Conservation (phyloP, 2,329 filamentous ascomycete species). For the Scleromitrula shiraiana region DNA sequence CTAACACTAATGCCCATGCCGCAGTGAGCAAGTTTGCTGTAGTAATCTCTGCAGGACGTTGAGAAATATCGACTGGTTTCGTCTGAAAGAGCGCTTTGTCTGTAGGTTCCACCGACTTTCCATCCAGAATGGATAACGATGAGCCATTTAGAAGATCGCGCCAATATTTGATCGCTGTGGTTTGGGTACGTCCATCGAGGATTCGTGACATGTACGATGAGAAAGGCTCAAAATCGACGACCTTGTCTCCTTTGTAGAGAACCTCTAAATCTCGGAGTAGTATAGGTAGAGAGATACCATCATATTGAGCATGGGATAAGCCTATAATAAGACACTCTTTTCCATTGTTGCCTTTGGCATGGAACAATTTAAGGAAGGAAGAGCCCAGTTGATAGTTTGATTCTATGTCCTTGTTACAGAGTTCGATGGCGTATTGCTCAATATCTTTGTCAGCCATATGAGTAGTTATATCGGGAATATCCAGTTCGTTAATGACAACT, state of each 20-base stretch:
- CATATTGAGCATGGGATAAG: constrained; percentile 51
- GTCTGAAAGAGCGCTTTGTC: constrained; percentile 30
- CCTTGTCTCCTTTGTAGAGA: constrained; percentile 29
- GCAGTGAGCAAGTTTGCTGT: constrained; percentile 36
- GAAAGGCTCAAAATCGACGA: constrained; percentile 32
- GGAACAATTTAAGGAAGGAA: constrained; percentile 30
- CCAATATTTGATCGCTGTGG: constrained; percentile 35
- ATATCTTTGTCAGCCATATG: constrained; percentile 25
- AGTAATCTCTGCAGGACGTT: constrained; percentile 31
- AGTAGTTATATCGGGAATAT: constrained; percentile 23
- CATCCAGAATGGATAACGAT: constrained; percentile 12
- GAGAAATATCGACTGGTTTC: constrained; percentile 17
- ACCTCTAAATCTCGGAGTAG: constrained; percentile 17
- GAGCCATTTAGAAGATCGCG: constrained; percentile 33
- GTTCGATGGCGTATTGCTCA: constrained; percentile 26
- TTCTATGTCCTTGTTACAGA: constrained; percentile 31
- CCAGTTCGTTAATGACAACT: constrained; percentile 30
- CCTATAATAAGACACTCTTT: constrained; percentile 33
- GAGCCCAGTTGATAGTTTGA: constrained; percentile 32
- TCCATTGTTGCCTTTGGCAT: constrained; percentile 17
- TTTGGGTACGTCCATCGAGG: constrained; percentile 21
- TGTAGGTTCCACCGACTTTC: constrained; percentile 9
- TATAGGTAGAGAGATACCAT: constrained; percentile 50
- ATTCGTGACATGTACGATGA: constrained; percentile 31
- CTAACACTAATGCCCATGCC: constrained; percentile 36